A percentile compares a stretch with the other conserved stretches of the same genome.
phyloP scores from a whole-genome alignment of 805 yeast species.

The Starmera pachycereana region DNA sequence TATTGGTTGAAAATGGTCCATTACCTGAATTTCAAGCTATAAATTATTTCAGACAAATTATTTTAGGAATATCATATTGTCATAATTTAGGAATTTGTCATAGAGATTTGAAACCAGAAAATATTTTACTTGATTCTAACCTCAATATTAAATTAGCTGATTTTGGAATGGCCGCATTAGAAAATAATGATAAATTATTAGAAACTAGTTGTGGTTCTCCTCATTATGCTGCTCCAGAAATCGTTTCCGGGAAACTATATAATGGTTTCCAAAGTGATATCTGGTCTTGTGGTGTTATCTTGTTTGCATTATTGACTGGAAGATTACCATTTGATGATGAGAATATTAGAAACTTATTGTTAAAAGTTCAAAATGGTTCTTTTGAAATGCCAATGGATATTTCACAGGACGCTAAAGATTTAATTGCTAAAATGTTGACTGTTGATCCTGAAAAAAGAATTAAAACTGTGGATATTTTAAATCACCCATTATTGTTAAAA shows the following conservation, averaged over 20 bases:
- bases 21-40: conserved; percentile 66
- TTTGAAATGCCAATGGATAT: conserved; percentile 63
- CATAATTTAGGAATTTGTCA: conserved; percentile 76
- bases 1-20: conserved; percentile 58
- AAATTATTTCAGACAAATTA: conserved; percentile 65
- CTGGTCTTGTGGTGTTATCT: conserved; percentile 82
- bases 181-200: conserved; percentile 55
- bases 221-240: conserved; percentile 84
- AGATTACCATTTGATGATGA: conserved; percentile 80
- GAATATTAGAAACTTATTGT: conserved; percentile 55
- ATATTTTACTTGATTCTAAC: conserved; percentile 55
- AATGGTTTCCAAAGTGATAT: conserved; percentile 83
- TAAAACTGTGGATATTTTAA: conserved; percentile 51
- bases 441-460: conserved; percentile 67
- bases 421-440: conserved; percentile 54
- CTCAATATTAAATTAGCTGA: conserved; percentile 72
- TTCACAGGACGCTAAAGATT: conserved; percentile 55
- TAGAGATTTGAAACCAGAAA: conserved; percentile 77
- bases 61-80: conserved; percentile 71
- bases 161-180: conserved; percentile 86
- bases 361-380: conserved; percentile 69
- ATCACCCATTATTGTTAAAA: conserved; percentile 72
- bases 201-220: conserved; percentile 86
- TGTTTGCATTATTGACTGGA: conserved; percentile 72
- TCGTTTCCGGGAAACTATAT: conserved; percentile 66